Conservation (phyloP, 768 basidiomycete species). For the Hypholoma sublateritium region DNA sequence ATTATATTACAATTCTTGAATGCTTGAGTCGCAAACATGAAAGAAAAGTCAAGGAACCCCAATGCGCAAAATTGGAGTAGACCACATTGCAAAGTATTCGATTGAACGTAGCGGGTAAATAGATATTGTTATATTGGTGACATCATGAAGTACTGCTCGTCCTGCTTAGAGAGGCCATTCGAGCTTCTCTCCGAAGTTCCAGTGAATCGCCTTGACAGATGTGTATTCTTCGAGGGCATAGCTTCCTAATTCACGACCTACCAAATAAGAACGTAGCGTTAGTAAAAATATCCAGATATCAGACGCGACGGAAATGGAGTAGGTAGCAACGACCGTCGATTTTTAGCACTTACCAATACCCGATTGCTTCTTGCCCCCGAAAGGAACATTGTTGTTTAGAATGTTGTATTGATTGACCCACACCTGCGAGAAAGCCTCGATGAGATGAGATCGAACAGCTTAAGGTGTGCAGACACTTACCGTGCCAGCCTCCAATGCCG, state of each 20-base stretch:
- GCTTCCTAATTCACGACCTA: slow-evolving; percentile 86
- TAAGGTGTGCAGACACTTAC: slow-evolving; percentile 38
- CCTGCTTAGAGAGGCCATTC: slow-evolving; percentile 69
- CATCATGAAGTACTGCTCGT: neutral
- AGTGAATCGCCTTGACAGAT: slow-evolving; percentile 79
- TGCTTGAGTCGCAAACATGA: too few species aligned
- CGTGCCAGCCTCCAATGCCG: slow-evolving; percentile 85
- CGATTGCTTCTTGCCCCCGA: slow-evolving; percentile 93
- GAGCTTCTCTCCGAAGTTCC: slow-evolving; percentile 82
- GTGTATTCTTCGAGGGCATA: slow-evolving; percentile 86
- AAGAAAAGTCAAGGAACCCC: too few species aligned
- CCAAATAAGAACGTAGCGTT: slow-evolving; percentile 1
- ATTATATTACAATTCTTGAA: too few species aligned
- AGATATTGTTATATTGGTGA: too few species aligned
- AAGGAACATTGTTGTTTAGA: slow-evolving; percentile 86
- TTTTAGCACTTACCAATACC: slow-evolving; percentile 62
- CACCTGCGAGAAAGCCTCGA: slow-evolving; percentile 42
- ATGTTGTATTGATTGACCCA: slow-evolving; percentile 93
- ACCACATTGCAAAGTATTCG: too few species aligned
- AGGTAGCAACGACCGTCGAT: neutral
- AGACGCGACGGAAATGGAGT: neutral
- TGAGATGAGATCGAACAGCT: too few species aligned
- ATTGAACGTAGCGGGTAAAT: too few species aligned
- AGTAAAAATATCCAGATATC: neutral
- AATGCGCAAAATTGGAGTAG: too few species aligned